Conservation (phyloP, 2,329 filamentous ascomycete species). For the Microdochium trichocladiopsis region DNA sequence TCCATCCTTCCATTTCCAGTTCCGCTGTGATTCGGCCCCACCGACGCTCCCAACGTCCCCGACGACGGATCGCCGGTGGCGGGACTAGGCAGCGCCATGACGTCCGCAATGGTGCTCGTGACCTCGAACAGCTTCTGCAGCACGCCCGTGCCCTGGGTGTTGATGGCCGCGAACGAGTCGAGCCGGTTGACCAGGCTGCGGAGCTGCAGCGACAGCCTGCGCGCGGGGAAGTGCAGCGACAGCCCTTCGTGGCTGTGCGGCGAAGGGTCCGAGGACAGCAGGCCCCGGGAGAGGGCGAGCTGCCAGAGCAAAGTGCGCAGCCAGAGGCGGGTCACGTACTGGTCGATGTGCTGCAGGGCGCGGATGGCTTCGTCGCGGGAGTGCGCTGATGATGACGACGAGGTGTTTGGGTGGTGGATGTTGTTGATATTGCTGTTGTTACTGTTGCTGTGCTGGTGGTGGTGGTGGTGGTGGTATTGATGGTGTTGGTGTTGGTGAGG, state of each 20-base stretch:
- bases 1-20: no score
- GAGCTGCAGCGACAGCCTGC: conserved; percentile 28
- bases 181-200: conserved; percentile 27
- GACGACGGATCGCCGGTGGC: not conserved
- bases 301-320: conserved; percentile 33
- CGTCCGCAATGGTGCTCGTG: conserved; percentile 51
- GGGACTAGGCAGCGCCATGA: conserved; percentile 37
- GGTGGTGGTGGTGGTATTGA: not conserved
- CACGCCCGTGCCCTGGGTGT: conserved; percentile 48
- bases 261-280: conserved; percentile 25
- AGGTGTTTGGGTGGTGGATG: not conserved
- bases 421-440: not conserved
- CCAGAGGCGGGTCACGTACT: conserved; percentile 33
- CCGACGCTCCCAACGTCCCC: not conserved
- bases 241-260: conserved; percentile 26
- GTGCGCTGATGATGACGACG: not conserved
- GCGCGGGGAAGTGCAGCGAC: conserved; percentile 30
- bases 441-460: not conserved
- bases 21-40: no score
- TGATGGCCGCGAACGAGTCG: conserved; percentile 33
- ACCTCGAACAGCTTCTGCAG: conserved; percentile 55
- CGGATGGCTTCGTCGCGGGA: not conserved
- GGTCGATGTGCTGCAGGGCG: conserved; percentile 29
- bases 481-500: no score
- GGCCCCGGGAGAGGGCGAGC: conserved; percentile 28